Percentiles rank a stretch among this genome's conserved stretches.
These are phyloP conservation scores for Lablab purpureus DNA, from an alignment of 306 rosid genomes.

Conservation along the genomic window DNA sequence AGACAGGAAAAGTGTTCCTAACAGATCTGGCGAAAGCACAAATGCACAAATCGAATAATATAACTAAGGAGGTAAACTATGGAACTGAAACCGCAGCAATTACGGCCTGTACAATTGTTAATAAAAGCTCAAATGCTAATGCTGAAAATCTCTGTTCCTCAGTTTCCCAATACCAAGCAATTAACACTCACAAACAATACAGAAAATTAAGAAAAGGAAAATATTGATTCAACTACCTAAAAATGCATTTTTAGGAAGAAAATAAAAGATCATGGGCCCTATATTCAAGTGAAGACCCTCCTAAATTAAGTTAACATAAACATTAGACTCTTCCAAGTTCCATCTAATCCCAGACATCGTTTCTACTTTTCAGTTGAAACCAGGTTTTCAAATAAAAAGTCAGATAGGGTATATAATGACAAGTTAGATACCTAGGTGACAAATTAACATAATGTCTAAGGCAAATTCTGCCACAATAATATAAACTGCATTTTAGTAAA, in stretches of 20 bases:
- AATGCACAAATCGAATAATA: not conserved
- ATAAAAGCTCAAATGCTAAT: not conserved
- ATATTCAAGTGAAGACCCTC: slow-evolving; percentile 6
- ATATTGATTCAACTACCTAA: not conserved
- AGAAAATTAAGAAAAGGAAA: slow-evolving; percentile 16
- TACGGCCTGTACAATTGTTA: slow-evolving; percentile 14
- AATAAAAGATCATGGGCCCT: not conserved
- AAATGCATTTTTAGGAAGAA: not conserved
- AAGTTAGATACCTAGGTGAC: not conserved
- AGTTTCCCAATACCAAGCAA: slow-evolving; percentile 19
- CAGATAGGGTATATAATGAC: not conserved
- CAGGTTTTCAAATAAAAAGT: slow-evolving; percentile 6
- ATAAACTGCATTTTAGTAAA: not conserved
- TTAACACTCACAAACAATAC: not conserved
- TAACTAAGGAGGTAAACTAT: not conserved
- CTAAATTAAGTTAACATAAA: not conserved
- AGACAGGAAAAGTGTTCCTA: slow-evolving; percentile 16
- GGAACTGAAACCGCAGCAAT: slow-evolving; percentile 13
- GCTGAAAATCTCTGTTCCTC: not conserved
- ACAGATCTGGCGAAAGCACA: not conserved
- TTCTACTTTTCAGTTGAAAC: slow-evolving; percentile 32
- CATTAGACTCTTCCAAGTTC: slow-evolving; percentile 9
- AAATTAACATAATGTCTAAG: slow-evolving; percentile 12
- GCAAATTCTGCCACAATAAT: not conserved
- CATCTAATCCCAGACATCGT: slow-evolving; percentile 19